A percentile compares a stretch with the other conserved stretches of the same genome.
phyloP scores from a whole-genome alignment of 768 basidiomycete species.

The Coprinopsis strossmayeri region DNA sequence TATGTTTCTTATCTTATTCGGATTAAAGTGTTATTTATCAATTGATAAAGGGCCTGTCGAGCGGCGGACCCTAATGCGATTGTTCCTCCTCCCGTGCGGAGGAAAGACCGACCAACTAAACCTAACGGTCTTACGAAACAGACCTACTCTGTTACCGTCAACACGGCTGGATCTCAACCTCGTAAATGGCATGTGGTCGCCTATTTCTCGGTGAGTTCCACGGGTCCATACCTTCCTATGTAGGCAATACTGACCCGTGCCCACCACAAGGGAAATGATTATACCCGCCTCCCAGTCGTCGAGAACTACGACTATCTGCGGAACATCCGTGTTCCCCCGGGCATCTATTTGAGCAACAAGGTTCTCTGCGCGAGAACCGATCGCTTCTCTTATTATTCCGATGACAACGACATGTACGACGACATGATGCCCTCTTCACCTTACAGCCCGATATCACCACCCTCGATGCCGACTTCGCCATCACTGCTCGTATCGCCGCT shows the following conservation, averaged over 20 bases:
- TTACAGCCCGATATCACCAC: conserved; percentile 16
- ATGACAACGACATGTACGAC: conserved; percentile 36
- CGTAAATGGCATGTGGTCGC: conserved; percentile 83
- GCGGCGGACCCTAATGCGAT: conserved; percentile 56
- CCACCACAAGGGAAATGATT: conserved; percentile 53
- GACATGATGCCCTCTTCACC: conserved; percentile 16
- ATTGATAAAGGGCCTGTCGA: conserved; percentile 40
- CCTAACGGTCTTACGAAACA: conserved; percentile 82
- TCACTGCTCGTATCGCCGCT: conserved; percentile 8
- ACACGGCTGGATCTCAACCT: conserved; percentile 51
- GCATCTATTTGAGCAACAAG: conserved; percentile 71
- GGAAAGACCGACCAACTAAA: conserved; percentile 74
- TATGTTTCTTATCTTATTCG: conserved; percentile 20
- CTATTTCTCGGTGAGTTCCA: conserved; percentile 61
- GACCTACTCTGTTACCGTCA: conserved; percentile 74
- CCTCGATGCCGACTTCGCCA: neutral
- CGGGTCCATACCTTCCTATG: conserved; percentile 2
- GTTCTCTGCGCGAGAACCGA: conserved; percentile 34
- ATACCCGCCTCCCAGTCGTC: conserved; percentile 61
- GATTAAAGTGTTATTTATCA: conserved; percentile 8
- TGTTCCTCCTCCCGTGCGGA: conserved; percentile 53
- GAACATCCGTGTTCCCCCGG: conserved; percentile 57
- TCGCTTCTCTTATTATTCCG: conserved; percentile 38
- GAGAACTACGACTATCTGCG: conserved; percentile 73
- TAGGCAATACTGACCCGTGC: conserved; percentile 8